phyloP scores from a whole-genome alignment of 805 yeast genomes.

The Zygoascus flipseniorum region DNA sequence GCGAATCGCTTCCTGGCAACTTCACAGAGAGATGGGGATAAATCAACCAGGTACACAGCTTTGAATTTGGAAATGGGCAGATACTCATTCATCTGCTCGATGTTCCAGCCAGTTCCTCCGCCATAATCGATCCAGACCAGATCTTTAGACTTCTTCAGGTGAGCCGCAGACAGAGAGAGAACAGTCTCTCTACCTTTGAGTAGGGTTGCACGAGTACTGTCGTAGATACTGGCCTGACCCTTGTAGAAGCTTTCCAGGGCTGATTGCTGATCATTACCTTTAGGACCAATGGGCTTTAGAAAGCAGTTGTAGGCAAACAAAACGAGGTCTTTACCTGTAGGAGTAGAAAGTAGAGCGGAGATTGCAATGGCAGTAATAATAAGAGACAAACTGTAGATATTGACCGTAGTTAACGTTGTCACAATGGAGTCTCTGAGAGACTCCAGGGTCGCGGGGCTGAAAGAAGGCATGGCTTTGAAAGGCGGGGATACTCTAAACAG shows the following conservation, averaged over 20 bases:
- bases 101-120: conserved; percentile 81
- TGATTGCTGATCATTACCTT: conserved; percentile 40
- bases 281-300: conserved; percentile 43
- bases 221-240: conserved; percentile 71
- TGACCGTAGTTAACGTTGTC: neutral
- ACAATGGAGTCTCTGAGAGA: neutral
- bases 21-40: conserved; percentile 68
- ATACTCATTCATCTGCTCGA: conserved; percentile 61
- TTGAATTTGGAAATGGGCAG: conserved; percentile 43
- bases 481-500: neutral
- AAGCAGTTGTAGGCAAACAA: conserved; percentile 45
- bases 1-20: conserved; percentile 56
- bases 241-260: conserved; percentile 64
- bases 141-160: conserved; percentile 34
- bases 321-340: conserved; percentile 2
- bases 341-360: neutral
- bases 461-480: neutral
- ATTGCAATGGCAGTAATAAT: neutral
- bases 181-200: conserved; percentile 66
- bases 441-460: neutral
- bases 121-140: conserved; percentile 43
- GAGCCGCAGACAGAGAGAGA: conserved; percentile 48
- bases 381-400: neutral
- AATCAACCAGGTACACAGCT: conserved; percentile 63
- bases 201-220: conserved; percentile 55